Percentiles rank a stretch among this genome's conserved stretches.
Conservation (phyloP, 257 asterid genomes). For the Gentiana straminea region DNA sequence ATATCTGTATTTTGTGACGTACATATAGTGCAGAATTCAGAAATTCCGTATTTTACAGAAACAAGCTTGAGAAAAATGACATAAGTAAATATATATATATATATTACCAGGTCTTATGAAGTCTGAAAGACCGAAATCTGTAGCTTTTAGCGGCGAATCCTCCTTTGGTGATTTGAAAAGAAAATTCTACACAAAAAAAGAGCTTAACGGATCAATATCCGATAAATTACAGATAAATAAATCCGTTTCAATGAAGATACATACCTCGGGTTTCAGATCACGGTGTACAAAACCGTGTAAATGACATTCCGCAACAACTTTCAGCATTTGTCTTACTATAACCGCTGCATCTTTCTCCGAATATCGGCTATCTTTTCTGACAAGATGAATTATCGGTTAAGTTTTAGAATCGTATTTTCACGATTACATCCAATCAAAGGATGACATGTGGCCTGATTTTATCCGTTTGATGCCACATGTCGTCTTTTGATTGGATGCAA, state of each 20-base stretch:
- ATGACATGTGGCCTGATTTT: too few relatives aligned
- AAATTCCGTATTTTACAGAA: too few relatives aligned
- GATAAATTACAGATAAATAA: slow-evolving; percentile 6
- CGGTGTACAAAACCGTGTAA: slow-evolving; percentile 98
- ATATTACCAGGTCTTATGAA: slow-evolving; percentile 87
- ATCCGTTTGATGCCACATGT: too few relatives aligned
- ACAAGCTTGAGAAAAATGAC: too few relatives aligned
- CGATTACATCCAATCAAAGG: background rate
- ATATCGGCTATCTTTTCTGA: slow-evolving; percentile 96
- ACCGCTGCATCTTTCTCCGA: slow-evolving; percentile 98
- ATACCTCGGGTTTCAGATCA: slow-evolving; percentile 99
- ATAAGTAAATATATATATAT: too few relatives aligned
- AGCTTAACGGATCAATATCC: slow-evolving; percentile 11
- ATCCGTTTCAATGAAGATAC: slow-evolving; percentile 1
- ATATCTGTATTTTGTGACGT: too few relatives aligned
- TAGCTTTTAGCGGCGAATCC: slow-evolving; percentile 86
- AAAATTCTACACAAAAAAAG: slow-evolving; percentile 51
- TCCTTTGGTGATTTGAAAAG: slow-evolving; percentile 80
- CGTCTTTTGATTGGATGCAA: too few relatives aligned
- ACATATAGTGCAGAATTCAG: too few relatives aligned
- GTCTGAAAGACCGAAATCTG: slow-evolving; percentile 99
- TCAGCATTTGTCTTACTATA: slow-evolving; percentile 93
- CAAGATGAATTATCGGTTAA: slow-evolving; percentile 1
- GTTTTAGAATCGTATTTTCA: slow-evolving; percentile 5
- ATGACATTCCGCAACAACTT: slow-evolving; percentile 99